A percentile compares a stretch with the other conserved stretches of the same genome.
Evolutionary conservation across 2,329 filamentous ascomycete species (phyloP).

Genomic region (Aspergillus clavatus): DNA sequence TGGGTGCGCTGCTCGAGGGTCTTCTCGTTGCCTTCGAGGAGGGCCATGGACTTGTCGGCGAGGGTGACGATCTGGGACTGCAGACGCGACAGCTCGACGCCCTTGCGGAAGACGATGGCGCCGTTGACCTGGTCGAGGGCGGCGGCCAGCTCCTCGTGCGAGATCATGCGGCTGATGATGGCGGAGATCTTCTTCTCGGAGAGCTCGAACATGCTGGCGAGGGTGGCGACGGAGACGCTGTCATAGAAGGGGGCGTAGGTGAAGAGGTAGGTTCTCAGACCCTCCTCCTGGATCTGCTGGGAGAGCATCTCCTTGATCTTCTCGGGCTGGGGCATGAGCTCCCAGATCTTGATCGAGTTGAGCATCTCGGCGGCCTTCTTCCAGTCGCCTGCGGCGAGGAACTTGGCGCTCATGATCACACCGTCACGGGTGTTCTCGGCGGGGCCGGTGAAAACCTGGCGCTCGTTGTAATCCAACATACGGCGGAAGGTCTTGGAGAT

Average conservation of each 20-base stretch:
- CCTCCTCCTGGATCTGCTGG: constrained; percentile 97
- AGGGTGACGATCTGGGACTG: constrained; percentile 92
- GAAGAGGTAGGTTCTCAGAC: constrained; percentile 96
- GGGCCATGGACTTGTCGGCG: constrained; percentile 89
- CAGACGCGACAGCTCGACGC: constrained; percentile 91
- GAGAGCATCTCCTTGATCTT: constrained; percentile 97
- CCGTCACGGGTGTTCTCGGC: constrained; percentile 99
- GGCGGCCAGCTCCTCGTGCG: constrained; percentile 93
- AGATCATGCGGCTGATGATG: constrained; percentile 98
- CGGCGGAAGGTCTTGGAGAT: constrained; percentile 99
- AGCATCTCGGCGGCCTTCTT: constrained; percentile 93
- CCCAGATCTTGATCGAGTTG: constrained; percentile 99
- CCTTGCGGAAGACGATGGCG: constrained; percentile 98
- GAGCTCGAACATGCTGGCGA: constrained; percentile 94
- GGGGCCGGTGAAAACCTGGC: constrained; percentile 96
- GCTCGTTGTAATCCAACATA: constrained; percentile 98
- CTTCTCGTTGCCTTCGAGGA: constrained; percentile 96
- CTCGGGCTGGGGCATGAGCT: constrained; percentile 86
- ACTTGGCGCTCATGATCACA: constrained; percentile 98
- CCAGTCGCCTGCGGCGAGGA: constrained; percentile 94
- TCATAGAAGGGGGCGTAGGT: constrained; percentile 99
- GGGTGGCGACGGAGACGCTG: constrained; percentile 78
- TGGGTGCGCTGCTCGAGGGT: constrained; percentile 96
- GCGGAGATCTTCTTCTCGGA: constrained; percentile 86
- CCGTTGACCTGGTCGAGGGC: constrained; percentile 96